Evolutionary conservation across 2,329 filamentous ascomycete genomes (phyloP), one percentile per base, ranked within the genome.

Genomic region (Stemphylium beticola): DNA sequence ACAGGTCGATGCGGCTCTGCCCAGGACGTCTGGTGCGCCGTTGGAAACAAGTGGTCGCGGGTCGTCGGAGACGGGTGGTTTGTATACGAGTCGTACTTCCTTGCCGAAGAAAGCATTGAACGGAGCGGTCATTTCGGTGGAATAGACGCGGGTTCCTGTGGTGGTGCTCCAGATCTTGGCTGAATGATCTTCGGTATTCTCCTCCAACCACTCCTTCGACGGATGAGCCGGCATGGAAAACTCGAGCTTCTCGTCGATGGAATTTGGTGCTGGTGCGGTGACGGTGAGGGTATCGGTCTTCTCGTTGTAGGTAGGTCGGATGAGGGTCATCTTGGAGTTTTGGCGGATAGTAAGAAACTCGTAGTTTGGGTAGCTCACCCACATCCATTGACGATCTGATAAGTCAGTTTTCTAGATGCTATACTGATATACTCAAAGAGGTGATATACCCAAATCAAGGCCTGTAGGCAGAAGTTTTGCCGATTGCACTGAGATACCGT

Each of bases 331-430:
- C 34, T 79, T 75, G 4, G 85, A 78, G 55, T 84, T 81, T 51
- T 83, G 77, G 12, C 86, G 83, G 65, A 88, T 88, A 2, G 86
- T 88, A 47, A 87, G 70, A 67, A 88, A 88, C 51, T 85, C 79
- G 44, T 78, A 74, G 4, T 76, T 77, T 14, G 79, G 74, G 2
- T 80, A 78, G 31, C 83, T 79, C 42, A 87, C 79, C 71, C 88
- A 85, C 86, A 88, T 88, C 85, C 86, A 88, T 59, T 84, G 82
- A 6, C 86, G 78, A 67, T 88, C 86, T 73, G 34, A 6, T 15
- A 4, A 14, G 43, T 66, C n/a, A 66, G 48, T 4, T 33, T 29
- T 4, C 17, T 34, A 11, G 12, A n/a, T 32, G 1, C 14, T 3
- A 12, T 29, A 1, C 3, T 7, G 6, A 14, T 8, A 14, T 10